Evolutionary conservation across 163 green algal species (phyloP), one percentile per base, ranked within the genome.

Genomic region (Scenedesmus sp.): DNA sequence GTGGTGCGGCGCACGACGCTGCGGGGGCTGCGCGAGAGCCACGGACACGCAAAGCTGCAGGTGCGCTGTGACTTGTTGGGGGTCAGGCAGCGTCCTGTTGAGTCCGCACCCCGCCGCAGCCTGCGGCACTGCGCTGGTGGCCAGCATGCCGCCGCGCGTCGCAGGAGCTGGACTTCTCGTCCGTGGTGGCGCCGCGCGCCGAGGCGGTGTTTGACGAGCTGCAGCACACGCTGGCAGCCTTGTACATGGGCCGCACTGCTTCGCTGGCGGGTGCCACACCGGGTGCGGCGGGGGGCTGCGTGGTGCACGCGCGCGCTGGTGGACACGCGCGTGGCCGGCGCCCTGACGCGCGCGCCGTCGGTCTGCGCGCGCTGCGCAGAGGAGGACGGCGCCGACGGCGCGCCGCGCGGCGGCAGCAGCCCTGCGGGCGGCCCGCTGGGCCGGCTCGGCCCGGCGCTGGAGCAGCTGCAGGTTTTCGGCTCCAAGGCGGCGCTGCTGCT

Each of bases 151-250:
- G n/a, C n/a, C 20, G 6, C 51, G 9, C 22, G 20, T 34, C 7
- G 39, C 63, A 81, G 80, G 80, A 81, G 29, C 71, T 88, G 11
- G 67, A 84, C n/a, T 88, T 74, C 57, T 63, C 63, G 3, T n/a
- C 72, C 3, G 84, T 84, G 18, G 66, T 88, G 20, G 84, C 84
- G 3, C 84, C 84, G n/a, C 64, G 80, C 18, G 70, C 70, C 4
- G 71, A 80, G 3, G 63, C 65, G 4, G 80, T 87, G 17, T 64
- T 84, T 33, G 36, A 65, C 6, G 83, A 88, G 63, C 56, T 67
- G n/a, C 54, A 24, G 17, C 6, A 54, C 73, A 63, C 58, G 0
- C 54, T 80, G 10, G 31, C 63, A 44, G 44, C 71, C 26, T 72
- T 63, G 42, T 80, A 70, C 58, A 80, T 80, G 71, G 71, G 60